Base-by-base conservation (phyloP, 805 yeast genomes). In the Ogataea methylovora region DNA sequence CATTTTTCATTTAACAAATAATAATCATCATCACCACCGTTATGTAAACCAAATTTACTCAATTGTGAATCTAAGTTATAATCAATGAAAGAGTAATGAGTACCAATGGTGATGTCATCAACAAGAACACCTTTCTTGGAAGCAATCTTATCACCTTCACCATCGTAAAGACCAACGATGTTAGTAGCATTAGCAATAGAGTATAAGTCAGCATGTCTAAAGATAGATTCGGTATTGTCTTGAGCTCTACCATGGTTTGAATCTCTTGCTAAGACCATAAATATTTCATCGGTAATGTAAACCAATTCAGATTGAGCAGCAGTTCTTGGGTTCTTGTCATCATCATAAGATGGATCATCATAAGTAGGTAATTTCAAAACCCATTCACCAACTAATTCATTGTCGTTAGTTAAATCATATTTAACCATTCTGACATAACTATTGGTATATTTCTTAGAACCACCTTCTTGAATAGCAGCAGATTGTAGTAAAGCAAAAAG, bases 381-480 rank as follows among this genome's bases (percentile, higher is more conserved):
- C 26, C 49, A 56, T 34, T 54, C 61, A 10, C 46, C 58, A 22
- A 48, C 42, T 29, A 45, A 33, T 17, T 38, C 19, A 16, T 46
- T 25, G 3, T 45, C 33, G 3, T 37, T 41, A 6, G 46, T 17
- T 19, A 54, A 10, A 37, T 54, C 57, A 34, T 55, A 56, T 24
- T 54, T 50, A 13, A 53, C 35, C 39, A 56, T 37, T 39, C 61
- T 47, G 4, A 39, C 33, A 27, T 54, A 42, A 7, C 41, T 30
- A 29, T 27, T 40, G 23, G 41, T 29, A 30, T 51, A 44, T 20
- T 48, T 45, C 32, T 54, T 43, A 14, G 24, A 24, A 18, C 61
- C 60, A 35, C 60, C 61, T 35, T 56, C 61, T 41, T 56, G 60
- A 13, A 49, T 35, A 25, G 49, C 44, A 14, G 60, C 58, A 37